Base-by-base conservation (phyloP, 805 yeast genomes). In the Tetrapisispora namnaoensis region DNA sequence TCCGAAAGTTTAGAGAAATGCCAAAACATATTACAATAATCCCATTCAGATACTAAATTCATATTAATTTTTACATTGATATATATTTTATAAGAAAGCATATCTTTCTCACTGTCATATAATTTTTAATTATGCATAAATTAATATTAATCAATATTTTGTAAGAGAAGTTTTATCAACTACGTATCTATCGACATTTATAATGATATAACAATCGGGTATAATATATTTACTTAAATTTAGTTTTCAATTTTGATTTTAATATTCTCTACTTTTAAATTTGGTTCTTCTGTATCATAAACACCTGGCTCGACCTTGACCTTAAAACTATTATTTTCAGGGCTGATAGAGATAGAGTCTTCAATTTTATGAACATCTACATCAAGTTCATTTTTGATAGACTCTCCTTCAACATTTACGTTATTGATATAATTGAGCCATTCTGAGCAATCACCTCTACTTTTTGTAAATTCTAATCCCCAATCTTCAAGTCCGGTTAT, bases 1-100 rank as follows among this genome's bases (percentile, higher is more conserved):
- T 72, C 72, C 48, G 77, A 83, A 66, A 82, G 90, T 53, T 65
- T 79, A 55, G 72, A 70, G 48, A 60, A 62, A 47, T 62, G 65
- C 47, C 54, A 52, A 40, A 45, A 39, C 32, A 41, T 55, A 14
- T 34, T 51, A 27, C 36, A 40, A 30, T 46, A 46, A 40, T 3
- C n/a, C 4, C 14, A 7, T 10, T 18, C 28, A 34, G 14, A 10
- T 32, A 16, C 32, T n/a, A 34, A 42, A 18, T 13, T 22, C 27
- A 18, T 17, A 8, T n/a, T 28, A 11, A 40, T 14, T 40, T 16
- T 39, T 39, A 3, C 42, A 39, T 22, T 40, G 27, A 40, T 40
- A 40, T 28, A 40, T 28, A 27, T 17, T 27, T 6, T 17, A 24
- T 40, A 27, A 40, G n/a, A 17, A 28, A 22, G 43, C 43, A 40